Evolutionary conservation across 1,284 basidiomycete genomes (phyloP).

Genomic region (Caloboletus firmus): DNA sequence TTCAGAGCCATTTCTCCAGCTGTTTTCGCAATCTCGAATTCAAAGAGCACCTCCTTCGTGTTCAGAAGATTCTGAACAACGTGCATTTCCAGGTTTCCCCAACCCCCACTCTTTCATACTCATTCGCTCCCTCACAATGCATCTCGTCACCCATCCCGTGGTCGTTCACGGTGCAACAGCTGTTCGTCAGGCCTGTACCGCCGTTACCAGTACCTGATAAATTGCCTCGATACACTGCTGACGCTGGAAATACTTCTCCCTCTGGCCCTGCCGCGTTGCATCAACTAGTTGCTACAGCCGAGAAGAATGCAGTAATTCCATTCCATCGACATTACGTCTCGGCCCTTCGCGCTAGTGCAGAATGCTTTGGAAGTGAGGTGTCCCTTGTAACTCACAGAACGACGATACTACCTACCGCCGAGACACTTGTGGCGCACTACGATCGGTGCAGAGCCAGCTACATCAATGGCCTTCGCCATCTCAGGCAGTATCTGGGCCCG

Average conservation of each 20-base stretch:
- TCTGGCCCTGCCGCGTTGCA: neutral
- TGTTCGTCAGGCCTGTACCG: constrained; percentile 12
- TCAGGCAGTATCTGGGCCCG: constrained; percentile 16
- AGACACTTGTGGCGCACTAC: constrained; percentile 13
- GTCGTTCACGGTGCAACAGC: neutral
- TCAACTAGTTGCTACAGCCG: constrained; percentile 4
- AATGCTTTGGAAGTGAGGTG: constrained; percentile 13
- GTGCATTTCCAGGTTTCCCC: no score
- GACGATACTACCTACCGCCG: neutral
- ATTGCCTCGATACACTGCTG: neutral
- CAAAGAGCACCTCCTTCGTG: neutral
- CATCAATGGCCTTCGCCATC: neutral
- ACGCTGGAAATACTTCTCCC: neutral
- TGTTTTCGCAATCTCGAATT: constrained; percentile 19
- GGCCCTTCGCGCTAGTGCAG: constrained; percentile 18
- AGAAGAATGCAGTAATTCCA: neutral
- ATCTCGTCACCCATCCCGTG: neutral
- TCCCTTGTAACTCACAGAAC: neutral
- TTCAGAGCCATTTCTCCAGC: constrained; percentile 4
- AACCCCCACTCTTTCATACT: neutral
- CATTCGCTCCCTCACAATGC: neutral
- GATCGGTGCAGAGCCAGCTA: constrained; percentile 1
- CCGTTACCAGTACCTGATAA: neutral
- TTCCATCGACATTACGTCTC: constrained; percentile 23
- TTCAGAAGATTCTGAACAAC: constrained; percentile 13